Evolutionary conservation across 140 eudicot species (phyloP).

Genomic region (Erigeron philadelphicus): DNA sequence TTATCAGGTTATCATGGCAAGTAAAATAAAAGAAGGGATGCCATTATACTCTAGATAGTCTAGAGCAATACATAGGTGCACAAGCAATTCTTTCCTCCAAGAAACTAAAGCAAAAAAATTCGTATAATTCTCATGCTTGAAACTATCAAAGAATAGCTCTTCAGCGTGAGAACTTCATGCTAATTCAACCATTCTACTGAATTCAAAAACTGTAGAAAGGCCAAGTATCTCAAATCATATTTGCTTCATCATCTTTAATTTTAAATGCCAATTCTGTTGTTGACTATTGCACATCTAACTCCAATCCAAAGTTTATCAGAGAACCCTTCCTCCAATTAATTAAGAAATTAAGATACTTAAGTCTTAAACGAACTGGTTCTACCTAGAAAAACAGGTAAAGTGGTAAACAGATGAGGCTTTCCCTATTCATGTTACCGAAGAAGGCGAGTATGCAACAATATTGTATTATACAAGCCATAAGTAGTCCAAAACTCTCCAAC

Average conservation of each 20-base stretch:
- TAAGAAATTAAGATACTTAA: background rate
- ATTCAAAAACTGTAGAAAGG: too few relatives aligned
- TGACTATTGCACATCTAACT: background rate
- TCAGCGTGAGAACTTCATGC: background rate
- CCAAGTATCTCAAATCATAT: background rate
- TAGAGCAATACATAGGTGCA: background rate
- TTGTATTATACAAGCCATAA: background rate
- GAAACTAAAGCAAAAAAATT: background rate
- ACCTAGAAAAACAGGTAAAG: too few relatives aligned
- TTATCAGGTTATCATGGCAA: background rate
- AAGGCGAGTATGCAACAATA: background rate
- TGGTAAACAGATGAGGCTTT: too few relatives aligned
- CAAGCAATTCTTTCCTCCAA: background rate
- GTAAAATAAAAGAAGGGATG: background rate
- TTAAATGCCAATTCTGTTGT: background rate
- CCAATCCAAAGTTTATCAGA: background rate
- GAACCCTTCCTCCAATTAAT: background rate
- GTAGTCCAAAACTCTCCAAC: background rate
- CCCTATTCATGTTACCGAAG: too few relatives aligned
- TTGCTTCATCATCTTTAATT: background rate
- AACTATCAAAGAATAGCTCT: background rate
- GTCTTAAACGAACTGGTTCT: background rate
- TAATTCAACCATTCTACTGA: background rate
- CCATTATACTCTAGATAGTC: background rate
- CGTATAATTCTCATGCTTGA: background rate